These are phyloP conservation scores for Coemansia sp. DNA, from an alignment of 192 early-diverging fungal genomes.

Conservation along the genomic window DNA sequence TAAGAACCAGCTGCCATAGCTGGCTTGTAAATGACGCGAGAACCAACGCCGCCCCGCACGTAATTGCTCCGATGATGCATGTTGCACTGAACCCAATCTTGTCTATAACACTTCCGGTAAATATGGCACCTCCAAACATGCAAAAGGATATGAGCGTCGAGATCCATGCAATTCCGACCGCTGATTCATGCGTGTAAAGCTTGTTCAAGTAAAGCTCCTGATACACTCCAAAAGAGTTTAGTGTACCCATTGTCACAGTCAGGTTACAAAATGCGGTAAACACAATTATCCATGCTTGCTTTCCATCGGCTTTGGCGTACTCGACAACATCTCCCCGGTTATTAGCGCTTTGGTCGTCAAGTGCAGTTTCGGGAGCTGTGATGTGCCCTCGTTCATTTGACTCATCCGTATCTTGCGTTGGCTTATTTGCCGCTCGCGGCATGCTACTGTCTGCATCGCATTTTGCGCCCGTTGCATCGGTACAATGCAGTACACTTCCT, in stretches of 20 bases:
- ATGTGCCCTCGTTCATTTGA: not conserved
- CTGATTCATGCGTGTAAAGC: constrained; percentile 7
- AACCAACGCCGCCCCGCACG: constrained; percentile 7
- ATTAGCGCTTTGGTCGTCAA: not conserved
- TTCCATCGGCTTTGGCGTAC: constrained; percentile 9
- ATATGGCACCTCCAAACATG: constrained; percentile 21
- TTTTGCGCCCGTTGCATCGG: not conserved
- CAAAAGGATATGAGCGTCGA: constrained; percentile 22
- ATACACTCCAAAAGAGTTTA: constrained; percentile 18
- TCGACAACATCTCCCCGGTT: not conserved
- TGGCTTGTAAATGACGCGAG: constrained; percentile 18
- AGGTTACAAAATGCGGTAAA: constrained; percentile 9
- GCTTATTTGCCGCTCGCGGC: not conserved
- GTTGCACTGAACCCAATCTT: constrained; percentile 10
- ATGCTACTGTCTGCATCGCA: not conserved
- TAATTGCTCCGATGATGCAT: constrained; percentile 6
- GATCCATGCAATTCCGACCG: constrained; percentile 16
- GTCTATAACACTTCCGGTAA: constrained; percentile 16
- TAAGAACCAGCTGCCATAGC: constrained; percentile 65
- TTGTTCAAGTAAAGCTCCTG: constrained; percentile 20
- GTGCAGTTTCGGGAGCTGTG: not conserved
- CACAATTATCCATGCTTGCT: constrained; percentile 15
- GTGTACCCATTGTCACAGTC: constrained; percentile 14
- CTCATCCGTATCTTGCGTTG: not conserved
- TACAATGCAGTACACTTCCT: not conserved